phyloP scores from a whole-genome alignment of 176 grass and related monocot genomes.

The Tillandsia fasciculata region DNA sequence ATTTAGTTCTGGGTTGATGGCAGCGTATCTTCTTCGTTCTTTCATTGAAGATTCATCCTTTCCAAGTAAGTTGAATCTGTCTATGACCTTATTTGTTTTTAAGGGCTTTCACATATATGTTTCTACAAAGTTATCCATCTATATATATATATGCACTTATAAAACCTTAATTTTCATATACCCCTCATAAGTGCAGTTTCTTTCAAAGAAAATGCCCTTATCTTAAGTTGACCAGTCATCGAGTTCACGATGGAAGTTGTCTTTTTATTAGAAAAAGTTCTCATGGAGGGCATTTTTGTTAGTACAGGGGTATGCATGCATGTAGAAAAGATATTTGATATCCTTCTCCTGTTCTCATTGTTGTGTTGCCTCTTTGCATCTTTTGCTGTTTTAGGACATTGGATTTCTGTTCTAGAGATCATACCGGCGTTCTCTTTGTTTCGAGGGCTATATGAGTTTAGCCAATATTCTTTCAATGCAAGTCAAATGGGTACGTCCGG shows the following conservation, averaged over 20 bases:
- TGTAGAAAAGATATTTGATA: not conserved
- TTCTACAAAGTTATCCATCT: not conserved
- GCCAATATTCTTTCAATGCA: slow-evolving; percentile 30
- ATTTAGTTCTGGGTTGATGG: slow-evolving; percentile 42
- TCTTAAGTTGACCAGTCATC: no score
- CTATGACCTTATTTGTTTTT: not conserved
- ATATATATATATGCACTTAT: no score
- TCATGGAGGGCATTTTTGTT: no score
- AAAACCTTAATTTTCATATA: no score
- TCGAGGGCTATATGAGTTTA: slow-evolving; percentile 47
- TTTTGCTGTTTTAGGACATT: slow-evolving; percentile 22
- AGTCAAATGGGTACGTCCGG: slow-evolving; percentile 32
- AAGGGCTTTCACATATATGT: not conserved
- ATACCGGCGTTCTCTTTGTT: slow-evolving; percentile 58
- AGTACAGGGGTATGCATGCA: no score
- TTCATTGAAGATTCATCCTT: slow-evolving; percentile 42
- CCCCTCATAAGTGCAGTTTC: no score
- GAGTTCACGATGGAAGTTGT: no score
- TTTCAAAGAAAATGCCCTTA: no score
- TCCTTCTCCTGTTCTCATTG: no score
- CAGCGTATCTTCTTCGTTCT: slow-evolving; percentile 25
- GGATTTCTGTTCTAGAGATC: slow-evolving; percentile 42
- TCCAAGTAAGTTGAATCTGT: slow-evolving; percentile 30
- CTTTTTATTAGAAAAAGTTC: not conserved
- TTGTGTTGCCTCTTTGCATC: not conserved